Evolutionary conservation across 352 stramenopile species (phyloP).

Genomic region (Globisporangium cylindrosporum): DNA sequence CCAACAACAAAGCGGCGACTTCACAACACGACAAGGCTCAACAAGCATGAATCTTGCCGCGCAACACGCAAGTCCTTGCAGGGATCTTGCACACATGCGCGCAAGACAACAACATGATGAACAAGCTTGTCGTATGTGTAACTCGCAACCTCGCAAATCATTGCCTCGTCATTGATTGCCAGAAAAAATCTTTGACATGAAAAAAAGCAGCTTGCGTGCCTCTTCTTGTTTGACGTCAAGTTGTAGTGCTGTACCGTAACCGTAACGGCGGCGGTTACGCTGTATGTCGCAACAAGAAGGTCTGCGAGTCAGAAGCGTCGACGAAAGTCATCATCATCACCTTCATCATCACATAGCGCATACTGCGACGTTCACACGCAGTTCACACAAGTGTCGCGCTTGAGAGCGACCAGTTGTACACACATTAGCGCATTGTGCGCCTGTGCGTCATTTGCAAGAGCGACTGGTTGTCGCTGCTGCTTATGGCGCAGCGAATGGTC

Average conservation of each 20-base stretch:
- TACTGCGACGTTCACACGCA: neutral
- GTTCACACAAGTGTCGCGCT: neutral
- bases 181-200: neutral
- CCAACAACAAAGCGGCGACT: neutral
- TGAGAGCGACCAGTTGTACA: neutral
- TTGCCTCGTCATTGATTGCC: neutral
- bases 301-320: neutral
- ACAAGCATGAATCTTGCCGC: neutral
- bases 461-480: neutral
- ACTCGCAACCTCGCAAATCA: neutral
- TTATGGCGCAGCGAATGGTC: neutral
- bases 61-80: neutral
- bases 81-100: neutral
- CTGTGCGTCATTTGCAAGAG: neutral
- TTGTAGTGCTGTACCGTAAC: neutral
- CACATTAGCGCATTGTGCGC: neutral
- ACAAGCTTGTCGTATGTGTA: neutral
- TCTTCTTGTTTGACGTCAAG: neutral
- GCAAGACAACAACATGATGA: neutral
- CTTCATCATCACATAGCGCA: neutral
- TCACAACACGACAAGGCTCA: neutral
- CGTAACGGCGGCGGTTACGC: neutral
- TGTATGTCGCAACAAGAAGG: neutral
- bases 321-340: neutral
- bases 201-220: neutral